Evolutionary conservation across 1,284 basidiomycete genomes (phyloP), one percentile per base, ranked within the genome.

Genomic region (Omphalotus olearius): DNA sequence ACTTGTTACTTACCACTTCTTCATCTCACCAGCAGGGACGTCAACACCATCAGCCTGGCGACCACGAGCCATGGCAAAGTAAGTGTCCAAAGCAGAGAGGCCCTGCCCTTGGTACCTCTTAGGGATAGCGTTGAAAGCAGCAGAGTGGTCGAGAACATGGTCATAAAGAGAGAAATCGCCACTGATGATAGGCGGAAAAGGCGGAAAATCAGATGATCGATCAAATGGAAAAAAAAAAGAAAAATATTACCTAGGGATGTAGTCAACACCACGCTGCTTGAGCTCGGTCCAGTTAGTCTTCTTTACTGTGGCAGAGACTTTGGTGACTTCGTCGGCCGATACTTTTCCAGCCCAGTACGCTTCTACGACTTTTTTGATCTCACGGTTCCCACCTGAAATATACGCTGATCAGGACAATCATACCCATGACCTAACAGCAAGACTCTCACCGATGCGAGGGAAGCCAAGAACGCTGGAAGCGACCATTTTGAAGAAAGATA

Each of bases 101-200:
- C 88, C 86, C 62, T 92, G 90, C 58, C 89, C 87, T 58, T 85
- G 77, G 74, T 99, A 99, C 63, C 95, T 92, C 73, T 92, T 85
- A 61, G 97, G 97, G 68, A 99, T 93, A 64, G 91, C 93, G 72
- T 97, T 97, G 82, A 99, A 97, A 54, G 91, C 89, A 64, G 88
- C 85, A 60, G 94, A 96, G 74, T 96, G 92, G 76, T 99, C 97
- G 64, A 99, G 88, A 66, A 99, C 93, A 71, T 98, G 94, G 75
- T 99, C 97, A 72, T 99, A 99, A 61, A 99, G 86, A 42, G 96
- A 91, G 74, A 98, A 99, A 67, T 98, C 96, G 66, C 95, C 95
- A 65, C 94, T 98, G 64, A 33, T 60, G 17, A 47, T 30, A 36
- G 20, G 36, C 14, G 36, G 39, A 25, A 38, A 51, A 45, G 30